Conservation (phyloP, 2,329 filamentous ascomycete species). For the Talaromyces amestolkiae region DNA sequence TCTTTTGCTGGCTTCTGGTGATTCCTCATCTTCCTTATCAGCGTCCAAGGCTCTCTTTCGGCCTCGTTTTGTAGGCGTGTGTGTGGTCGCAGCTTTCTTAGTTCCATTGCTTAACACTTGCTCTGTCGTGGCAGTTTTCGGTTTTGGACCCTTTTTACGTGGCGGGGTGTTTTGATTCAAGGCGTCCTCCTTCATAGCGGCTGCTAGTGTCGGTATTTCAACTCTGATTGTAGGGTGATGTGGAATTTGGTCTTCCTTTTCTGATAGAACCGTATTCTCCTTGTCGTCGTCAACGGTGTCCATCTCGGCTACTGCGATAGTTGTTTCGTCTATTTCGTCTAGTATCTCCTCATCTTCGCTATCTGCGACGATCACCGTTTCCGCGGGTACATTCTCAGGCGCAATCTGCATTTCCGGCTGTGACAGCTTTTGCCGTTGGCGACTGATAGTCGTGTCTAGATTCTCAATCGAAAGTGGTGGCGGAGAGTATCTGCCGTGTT, state of each 20-base stretch:
- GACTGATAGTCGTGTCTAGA: constrained; percentile 14
- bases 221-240: constrained; percentile 13
- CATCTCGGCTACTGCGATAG: not conserved
- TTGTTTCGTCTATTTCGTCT: not conserved
- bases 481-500: constrained; percentile 16
- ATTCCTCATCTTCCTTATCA: not conserved
- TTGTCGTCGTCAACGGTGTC: constrained; percentile 9
- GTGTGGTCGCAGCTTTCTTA: not conserved
- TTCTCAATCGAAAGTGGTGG: constrained; percentile 19
- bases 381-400: not conserved
- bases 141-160: constrained; percentile 17
- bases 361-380: constrained; percentile 8
- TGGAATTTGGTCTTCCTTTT: not conserved
- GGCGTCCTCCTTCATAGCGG: not conserved
- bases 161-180: not conserved
- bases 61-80: not conserved
- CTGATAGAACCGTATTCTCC: not conserved
- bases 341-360: constrained; percentile 12
- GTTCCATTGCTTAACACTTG: not conserved
- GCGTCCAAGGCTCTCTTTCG: not conserved
- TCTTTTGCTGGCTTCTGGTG: not conserved
- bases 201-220: constrained; percentile 16
- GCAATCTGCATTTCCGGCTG: not conserved
- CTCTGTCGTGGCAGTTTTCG: not conserved
- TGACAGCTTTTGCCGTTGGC: constrained; percentile 2